Conservation (phyloP, 2,329 filamentous ascomycete genomes). For the Dryadomyces quercivorus region DNA sequence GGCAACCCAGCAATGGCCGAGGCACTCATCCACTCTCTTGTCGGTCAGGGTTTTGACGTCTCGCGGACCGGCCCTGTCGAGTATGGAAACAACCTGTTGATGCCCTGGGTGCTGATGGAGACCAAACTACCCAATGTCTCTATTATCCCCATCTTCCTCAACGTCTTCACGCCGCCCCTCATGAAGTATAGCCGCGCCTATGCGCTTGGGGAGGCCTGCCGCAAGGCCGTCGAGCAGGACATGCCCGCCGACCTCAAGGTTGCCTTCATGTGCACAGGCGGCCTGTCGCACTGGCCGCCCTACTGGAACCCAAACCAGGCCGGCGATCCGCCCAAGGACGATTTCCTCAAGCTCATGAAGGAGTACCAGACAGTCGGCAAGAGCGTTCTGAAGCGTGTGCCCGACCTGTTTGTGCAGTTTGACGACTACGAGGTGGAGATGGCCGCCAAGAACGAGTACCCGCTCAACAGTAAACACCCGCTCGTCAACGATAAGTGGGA, state of each 20-base stretch:
- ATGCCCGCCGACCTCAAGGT: slow-evolving; percentile 7
- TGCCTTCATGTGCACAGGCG: slow-evolving; percentile 10
- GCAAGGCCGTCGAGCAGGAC: slow-evolving; percentile 12
- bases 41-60: slow-evolving; percentile 10
- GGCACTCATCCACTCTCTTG: slow-evolving; percentile 10
- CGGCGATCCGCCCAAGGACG: slow-evolving; percentile 10
- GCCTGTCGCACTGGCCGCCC: slow-evolving; percentile 10
- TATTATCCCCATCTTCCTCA: slow-evolving; percentile 9
- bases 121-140: slow-evolving; percentile 6
- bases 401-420: slow-evolving; percentile 10
- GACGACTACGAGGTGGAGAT: slow-evolving; percentile 12
- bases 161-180: slow-evolving; percentile 11
- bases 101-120: slow-evolving; percentile 11
- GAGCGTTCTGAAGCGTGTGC: slow-evolving; percentile 6
- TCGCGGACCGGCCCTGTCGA: slow-evolving; percentile 9
- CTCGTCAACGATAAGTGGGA: slow-evolving; percentile 12
- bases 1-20: slow-evolving; percentile 9
- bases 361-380: slow-evolving; percentile 12
- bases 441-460: slow-evolving; percentile 12
- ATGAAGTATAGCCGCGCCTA: slow-evolving; percentile 17
- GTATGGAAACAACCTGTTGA: slow-evolving; percentile 11
- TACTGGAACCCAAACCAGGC: slow-evolving; percentile 11
- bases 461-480: slow-evolving; percentile 11
- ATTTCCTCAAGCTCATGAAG: slow-evolving; percentile 12
- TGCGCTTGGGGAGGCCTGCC: slow-evolving; percentile 18